These are phyloP conservation scores for Arachis monticola DNA, from an alignment of 331 rosid genomes.

Conservation along the genomic window DNA sequence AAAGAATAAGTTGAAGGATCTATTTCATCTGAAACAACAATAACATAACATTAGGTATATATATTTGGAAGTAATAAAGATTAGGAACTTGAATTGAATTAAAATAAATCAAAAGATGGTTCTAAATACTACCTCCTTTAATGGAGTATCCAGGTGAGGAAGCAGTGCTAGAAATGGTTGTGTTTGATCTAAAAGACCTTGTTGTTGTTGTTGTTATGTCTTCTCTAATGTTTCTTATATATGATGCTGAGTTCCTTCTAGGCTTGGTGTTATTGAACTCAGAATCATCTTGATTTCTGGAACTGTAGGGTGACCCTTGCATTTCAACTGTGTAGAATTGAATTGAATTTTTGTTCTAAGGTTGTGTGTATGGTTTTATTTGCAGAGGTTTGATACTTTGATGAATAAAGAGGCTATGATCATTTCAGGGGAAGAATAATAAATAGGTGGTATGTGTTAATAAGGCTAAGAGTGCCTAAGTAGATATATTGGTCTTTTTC, in stretches of 20 bases:
- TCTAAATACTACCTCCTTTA: slow-evolving; percentile 58
- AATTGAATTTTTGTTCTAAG: background rate
- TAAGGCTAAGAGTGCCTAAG: background rate
- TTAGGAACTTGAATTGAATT: slow-evolving; percentile 22
- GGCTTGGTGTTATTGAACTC: slow-evolving; percentile 66
- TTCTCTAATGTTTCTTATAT: slow-evolving; percentile 80
- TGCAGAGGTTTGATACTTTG: slow-evolving; percentile 25
- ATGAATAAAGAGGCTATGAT: slow-evolving; percentile 8
- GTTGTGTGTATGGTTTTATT: slow-evolving; percentile 29
- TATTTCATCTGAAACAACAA: slow-evolving; percentile 74
- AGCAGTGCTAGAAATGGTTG: slow-evolving; percentile 85
- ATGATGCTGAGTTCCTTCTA: slow-evolving; percentile 86
- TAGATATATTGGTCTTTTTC: too few species aligned
- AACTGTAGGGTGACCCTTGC: slow-evolving; percentile 53
- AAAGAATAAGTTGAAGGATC: slow-evolving; percentile 95
- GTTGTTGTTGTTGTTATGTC: slow-evolving; percentile 45
- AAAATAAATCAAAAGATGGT: background rate
- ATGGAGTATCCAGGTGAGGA: slow-evolving; percentile 88
- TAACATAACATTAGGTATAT: background rate
- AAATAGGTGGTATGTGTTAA: background rate
- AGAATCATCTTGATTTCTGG: slow-evolving; percentile 61
- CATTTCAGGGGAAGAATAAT: slow-evolving; percentile 21
- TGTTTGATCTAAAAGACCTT: slow-evolving; percentile 79
- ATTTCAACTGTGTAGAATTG: slow-evolving; percentile 35
- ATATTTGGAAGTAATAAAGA: background rate